Evolutionary conservation across 1,284 basidiomycete genomes (phyloP), one percentile per base, ranked within the genome.

Genomic region (Ganoderma resinaceum): DNA sequence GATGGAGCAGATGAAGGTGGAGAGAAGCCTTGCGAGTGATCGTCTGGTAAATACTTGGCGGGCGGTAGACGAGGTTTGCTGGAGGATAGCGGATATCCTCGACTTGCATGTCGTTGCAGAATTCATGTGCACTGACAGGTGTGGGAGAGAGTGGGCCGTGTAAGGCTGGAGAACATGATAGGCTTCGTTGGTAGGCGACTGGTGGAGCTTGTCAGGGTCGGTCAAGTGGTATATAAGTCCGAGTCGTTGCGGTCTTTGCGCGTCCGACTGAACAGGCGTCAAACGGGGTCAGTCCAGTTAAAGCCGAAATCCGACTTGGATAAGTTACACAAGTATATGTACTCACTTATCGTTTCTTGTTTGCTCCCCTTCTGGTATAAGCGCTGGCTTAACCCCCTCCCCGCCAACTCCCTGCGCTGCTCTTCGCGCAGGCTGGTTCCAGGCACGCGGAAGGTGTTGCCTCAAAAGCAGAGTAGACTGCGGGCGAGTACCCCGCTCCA

Each of bases 1-100:
- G 31, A 82, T 63, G 14, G 79, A 78, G 72, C 84, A 86, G 26
- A 86, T 72, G 42, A 85, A 76, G 42, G 85, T 85, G 26, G 85
- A 86, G 26, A 84, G 76, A 4, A 85, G 66, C 11, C 84, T 77
- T 18, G 84, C 84, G 31, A 83, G 74, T 16, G 82, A 76, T 1
- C 84, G 80, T 65, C 82, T 76, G 9, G 80, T 80, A 9, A 78
- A 31, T 57, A 75, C 77, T 40, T 62, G 62, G 16, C 53, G 58
- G 6, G 53, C 65, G 43, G 71, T 38, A 26, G 53, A 49, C 37
- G 60, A 20, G 9, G 58, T 9, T 0, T 8, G 14, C 6, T 8
- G 35, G 9, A 60, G 58, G 58, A 60, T 18, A 12, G 7, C 29
- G 9, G 18, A 29, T 23, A 29, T 42, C 23, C 26, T 18, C 9